Evolutionary conservation across 208 protist species (phyloP), one percentile per base, ranked within the genome.

Genomic region (Plasmodiophora brassicae): DNA sequence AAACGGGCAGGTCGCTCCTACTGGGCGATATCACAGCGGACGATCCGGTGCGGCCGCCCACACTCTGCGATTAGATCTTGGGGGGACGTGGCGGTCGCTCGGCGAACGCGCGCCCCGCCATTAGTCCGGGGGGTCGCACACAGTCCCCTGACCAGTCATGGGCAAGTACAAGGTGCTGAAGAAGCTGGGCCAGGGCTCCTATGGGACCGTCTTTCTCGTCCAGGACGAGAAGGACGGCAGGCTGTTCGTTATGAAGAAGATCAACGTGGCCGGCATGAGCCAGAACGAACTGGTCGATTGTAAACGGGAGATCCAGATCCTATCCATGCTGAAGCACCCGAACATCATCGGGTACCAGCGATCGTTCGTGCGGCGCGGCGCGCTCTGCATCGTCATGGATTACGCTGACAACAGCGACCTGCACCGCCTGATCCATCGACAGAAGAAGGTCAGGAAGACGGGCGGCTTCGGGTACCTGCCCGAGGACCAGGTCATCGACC

Each of bases 231-330:
- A 88, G 32, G 95, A 95, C 8, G 94, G 92, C 14, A 85, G 85
- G 25, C 90, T 94, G 71, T 92, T 92, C 86, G 95, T 96, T 0
- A 93, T 95, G 0, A 97, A 97, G 92, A 93, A 97, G 86, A 97
- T 97, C 89, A 93, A 96, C 88, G 90, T 96, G 1, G 93, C 94
- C 71, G 94, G 90, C 60, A 96, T 96, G 95, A 93, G 89, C 38
- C 89, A 91, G 36, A 96, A 96, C 90, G 95, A 97, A 71, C 92
- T 95, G 39, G 93, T 93, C 38, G 96, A 97, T 85, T 95, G 95
- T 10, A 95, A 93, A 43, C 97, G 97, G 87, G 95, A 97, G 89
- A 94, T 97, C 46, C 94, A 95, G 87, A 94, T 97, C 71, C 94
- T 97, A 41, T 93, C 94, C 28, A 92, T 94, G 1, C 94, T 96